Evolutionary conservation across 352 stramenopile species (phyloP), one percentile per base, ranked within the genome.

Genomic region (Globisporangium rhizosaccharum): DNA sequence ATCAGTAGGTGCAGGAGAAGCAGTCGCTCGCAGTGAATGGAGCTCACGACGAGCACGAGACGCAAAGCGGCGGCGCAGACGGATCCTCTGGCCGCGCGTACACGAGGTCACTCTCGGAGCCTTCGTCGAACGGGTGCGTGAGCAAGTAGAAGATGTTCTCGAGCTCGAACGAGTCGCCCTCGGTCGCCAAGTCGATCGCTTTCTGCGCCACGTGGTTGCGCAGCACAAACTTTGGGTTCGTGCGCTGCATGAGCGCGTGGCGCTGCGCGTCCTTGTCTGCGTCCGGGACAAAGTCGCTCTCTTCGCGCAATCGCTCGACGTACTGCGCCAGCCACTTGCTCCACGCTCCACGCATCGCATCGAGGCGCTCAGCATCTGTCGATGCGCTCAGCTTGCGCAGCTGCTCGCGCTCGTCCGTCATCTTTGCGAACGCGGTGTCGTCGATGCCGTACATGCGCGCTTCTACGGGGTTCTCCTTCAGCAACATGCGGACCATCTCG

Each of bases 141-240:
- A 94, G 37, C 17, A 94, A 54, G n/a, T 86, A 48, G 26, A 93
- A 72, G 57, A 94, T 86, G 51, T 85, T 77, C 37, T 79, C 64
- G 20, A 96, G 82, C 18, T 65, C 54, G 10, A 76, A 63, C 56
- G 82, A 87, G 49, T 96, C 75, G 5, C 87, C 82, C 26, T 75
- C 70, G 18, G 82, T 65, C 1, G 89, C 90, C 25, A 75, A 75
- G 20, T 96, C 82, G 25, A 97, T 97, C 12, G 85, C 86, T 46
- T 73, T 75, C 70, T 97, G 90, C 37, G 81, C 85, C n/a, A 95
- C 82, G 53, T 95, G 87, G 67, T 97, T 97, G 45, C 89, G 85
- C 25, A 96, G 64, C 9, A 96, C 77, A 57, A 88, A 96, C 57
- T 86, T 66, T 1, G 89, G 88, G 57, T 97, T 97, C 7, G 81